These are phyloP conservation scores for Lotus japonicus DNA, from an alignment of 306 rosid species.

Conservation along the genomic window DNA sequence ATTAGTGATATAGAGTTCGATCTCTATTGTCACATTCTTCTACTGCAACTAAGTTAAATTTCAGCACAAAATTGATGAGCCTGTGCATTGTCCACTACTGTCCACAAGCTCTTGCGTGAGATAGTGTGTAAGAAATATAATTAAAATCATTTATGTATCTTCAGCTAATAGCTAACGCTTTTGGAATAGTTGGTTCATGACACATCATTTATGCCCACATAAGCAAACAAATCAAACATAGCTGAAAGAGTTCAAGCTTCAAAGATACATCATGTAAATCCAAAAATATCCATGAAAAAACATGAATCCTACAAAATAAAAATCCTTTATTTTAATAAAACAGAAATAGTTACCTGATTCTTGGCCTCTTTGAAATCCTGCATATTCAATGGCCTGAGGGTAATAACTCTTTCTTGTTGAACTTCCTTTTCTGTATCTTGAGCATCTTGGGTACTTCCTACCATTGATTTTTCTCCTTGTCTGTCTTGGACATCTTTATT, in stretches of 20 bases:
- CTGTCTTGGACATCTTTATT: conserved; percentile 8
- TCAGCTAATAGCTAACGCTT: too few relatives aligned
- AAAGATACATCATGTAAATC: not conserved
- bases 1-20: too few relatives aligned
- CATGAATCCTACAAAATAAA: not conserved
- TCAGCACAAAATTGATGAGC: too few relatives aligned
- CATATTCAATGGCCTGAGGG: conserved; percentile 74
- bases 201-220: not conserved
- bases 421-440: conserved; percentile 13
- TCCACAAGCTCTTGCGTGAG: too few relatives aligned
- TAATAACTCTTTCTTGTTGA: conserved; percentile 54
- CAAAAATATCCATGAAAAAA: not conserved
- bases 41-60: too few relatives aligned
- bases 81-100: too few relatives aligned
- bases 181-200: too few relatives aligned
- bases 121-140: too few relatives aligned
- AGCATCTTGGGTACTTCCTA: conserved; percentile 17
- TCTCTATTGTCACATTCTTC: too few relatives aligned
- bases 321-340: too few relatives aligned
- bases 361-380: conserved; percentile 82
- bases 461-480: not conserved
- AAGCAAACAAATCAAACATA: not conserved
- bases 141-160: too few relatives aligned
- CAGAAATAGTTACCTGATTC: conserved; percentile 43
- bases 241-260: not conserved